Percentiles rank a stretch among this genome's conserved stretches.
phyloP scores from a whole-genome alignment of 768 basidiomycete species.

The Chiua virens region DNA sequence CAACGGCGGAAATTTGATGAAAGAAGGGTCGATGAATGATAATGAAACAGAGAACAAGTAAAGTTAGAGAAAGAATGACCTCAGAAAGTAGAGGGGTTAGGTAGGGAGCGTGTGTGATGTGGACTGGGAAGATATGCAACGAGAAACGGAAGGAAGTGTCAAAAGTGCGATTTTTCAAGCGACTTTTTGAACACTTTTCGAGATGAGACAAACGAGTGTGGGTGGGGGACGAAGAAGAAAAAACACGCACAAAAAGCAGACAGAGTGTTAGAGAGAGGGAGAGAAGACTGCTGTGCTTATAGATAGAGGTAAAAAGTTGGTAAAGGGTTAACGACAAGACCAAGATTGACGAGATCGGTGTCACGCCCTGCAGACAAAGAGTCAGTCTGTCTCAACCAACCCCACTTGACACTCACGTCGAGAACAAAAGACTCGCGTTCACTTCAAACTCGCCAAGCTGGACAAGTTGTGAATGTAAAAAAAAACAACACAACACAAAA shows the following conservation, averaged over 20 bases:
- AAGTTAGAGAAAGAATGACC: constrained; percentile 56
- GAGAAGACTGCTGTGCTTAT: constrained; percentile 39
- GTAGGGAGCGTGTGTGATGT: constrained; percentile 47
- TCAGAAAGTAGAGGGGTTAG: constrained; percentile 32
- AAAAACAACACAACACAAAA: constrained; percentile 19
- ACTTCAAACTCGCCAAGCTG: constrained; percentile 19
- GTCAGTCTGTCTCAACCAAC: constrained; percentile 9
- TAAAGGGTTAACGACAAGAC: constrained; percentile 35
- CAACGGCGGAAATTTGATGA: constrained; percentile 48
- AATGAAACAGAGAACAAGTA: constrained; percentile 48
- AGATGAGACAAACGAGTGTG: constrained; percentile 33
- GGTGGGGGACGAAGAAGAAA: constrained; percentile 31
- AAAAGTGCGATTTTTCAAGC: constrained; percentile 29
- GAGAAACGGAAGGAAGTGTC: constrained; percentile 19
- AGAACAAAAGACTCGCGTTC: constrained; percentile 5
- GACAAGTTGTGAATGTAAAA: constrained; percentile 19
- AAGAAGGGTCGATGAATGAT: constrained; percentile 35
- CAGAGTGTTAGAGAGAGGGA: constrained; percentile 20
- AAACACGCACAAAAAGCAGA: constrained; percentile 42
- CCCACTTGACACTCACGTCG: constrained; percentile 23
- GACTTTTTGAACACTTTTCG: constrained; percentile 27
- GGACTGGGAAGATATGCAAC: constrained; percentile 31
- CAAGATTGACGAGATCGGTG: constrained; percentile 35
- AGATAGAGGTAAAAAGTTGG: constrained; percentile 37
- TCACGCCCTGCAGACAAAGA: constrained; percentile 15